A percentile compares a stretch with the other conserved stretches of the same genome.
Conservation (phyloP, 2,329 filamentous ascomycete species). For the Annulohypoxylon truncatum region DNA sequence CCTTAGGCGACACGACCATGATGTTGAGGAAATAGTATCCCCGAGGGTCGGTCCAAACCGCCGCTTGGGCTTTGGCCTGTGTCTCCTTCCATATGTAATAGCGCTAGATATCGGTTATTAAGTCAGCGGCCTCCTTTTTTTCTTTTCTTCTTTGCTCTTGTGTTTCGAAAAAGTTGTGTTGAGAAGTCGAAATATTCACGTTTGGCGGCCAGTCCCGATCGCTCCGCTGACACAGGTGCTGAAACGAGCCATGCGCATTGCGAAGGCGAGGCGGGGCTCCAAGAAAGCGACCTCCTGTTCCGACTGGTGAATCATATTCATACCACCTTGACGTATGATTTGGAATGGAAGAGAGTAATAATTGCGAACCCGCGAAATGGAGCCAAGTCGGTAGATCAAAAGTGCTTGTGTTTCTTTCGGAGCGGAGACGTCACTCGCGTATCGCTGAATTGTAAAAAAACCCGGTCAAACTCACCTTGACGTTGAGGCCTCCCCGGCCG, state of each 20-base stretch:
- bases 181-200: not conserved
- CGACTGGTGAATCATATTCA: constrained; percentile 23
- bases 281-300: constrained; percentile 22
- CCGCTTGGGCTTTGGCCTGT: constrained; percentile 70
- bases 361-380: constrained; percentile 1
- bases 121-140: constrained; percentile 33
- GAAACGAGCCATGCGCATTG: constrained; percentile 39
- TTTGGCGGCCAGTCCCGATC: constrained; percentile 26
- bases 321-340: constrained; percentile 14
- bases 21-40: constrained; percentile 85
- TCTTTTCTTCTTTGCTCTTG: not conserved
- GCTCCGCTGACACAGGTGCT: constrained; percentile 35
- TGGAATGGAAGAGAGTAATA: not conserved
- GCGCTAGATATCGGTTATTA: constrained; percentile 54
- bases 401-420: constrained; percentile 27
- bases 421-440: constrained; percentile 25
- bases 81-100: constrained; percentile 80
- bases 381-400: constrained; percentile 38
- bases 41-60: constrained; percentile 72
- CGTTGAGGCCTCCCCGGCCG: constrained; percentile 75
- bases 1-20: constrained; percentile 73
- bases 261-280: constrained; percentile 11
- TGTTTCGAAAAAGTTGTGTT: constrained; percentile 9
- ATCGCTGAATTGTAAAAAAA: not conserved
- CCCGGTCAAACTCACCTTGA: constrained; percentile 56